A percentile compares a stretch with the other conserved stretches of the same genome.
phyloP scores from a whole-genome alignment of 2,329 filamentous ascomycete genomes.

The Ceratocystis variospora region DNA sequence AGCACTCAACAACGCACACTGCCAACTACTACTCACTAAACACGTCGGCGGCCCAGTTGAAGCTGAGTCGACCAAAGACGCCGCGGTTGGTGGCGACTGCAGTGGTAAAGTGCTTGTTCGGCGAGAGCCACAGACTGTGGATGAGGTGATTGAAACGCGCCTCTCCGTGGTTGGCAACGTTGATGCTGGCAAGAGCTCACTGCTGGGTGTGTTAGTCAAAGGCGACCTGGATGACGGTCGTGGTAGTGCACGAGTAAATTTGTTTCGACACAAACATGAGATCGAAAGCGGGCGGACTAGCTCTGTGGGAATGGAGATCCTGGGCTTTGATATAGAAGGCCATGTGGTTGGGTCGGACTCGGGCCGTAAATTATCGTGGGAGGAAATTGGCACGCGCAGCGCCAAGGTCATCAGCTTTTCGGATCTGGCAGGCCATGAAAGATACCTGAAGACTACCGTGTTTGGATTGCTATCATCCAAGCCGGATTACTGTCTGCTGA shows the following conservation, averaged over 20 bases:
- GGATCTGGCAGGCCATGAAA: slow-evolving; percentile 88
- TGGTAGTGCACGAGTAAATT: slow-evolving; percentile 82
- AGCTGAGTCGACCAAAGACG: slow-evolving; percentile 51
- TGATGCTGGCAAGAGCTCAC: slow-evolving; percentile 91
- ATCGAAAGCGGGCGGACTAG: slow-evolving; percentile 90
- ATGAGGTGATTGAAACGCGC: slow-evolving; percentile 86
- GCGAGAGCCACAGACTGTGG: slow-evolving; percentile 55
- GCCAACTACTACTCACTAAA: slow-evolving; percentile 72
- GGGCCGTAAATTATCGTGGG: slow-evolving; percentile 83
- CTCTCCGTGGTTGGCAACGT: slow-evolving; percentile 97
- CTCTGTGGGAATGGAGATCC: slow-evolving; percentile 96
- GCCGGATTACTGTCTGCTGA: slow-evolving; percentile 92
- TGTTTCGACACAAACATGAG: slow-evolving; percentile 97
- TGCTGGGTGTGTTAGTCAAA: slow-evolving; percentile 91
- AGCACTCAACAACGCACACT: slow-evolving; percentile 54
- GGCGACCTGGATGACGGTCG: slow-evolving; percentile 88
- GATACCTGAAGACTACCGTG: slow-evolving; percentile 88
- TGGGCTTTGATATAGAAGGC: slow-evolving; percentile 85
- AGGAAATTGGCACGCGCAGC: slow-evolving; percentile 88
- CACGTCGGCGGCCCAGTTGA: slow-evolving; percentile 72
- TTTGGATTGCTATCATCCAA: slow-evolving; percentile 89
- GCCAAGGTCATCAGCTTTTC: slow-evolving; percentile 96
- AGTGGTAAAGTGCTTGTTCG: slow-evolving; percentile 81
- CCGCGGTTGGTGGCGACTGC: slow-evolving; percentile 39
- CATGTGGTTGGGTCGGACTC: slow-evolving; percentile 69